Base-by-base conservation (phyloP, 164 flowering plant species). In the Dillenia suffruticosa region DNA sequence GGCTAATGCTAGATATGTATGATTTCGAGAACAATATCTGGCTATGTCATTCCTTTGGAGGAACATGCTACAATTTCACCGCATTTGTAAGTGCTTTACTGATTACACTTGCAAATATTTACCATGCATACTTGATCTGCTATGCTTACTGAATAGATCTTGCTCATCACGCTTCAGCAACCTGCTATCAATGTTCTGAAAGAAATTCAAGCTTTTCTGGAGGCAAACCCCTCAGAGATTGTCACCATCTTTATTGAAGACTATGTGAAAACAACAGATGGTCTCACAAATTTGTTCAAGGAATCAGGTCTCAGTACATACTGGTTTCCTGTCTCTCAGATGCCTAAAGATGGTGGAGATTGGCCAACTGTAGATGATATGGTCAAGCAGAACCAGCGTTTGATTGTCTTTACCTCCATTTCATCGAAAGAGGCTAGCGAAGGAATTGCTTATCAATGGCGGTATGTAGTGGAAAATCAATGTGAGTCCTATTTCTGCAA, bases 341-440 rank as follows among this genome's bases (percentile, higher is more conserved):
- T 94, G 96, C 99, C 96, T 0, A 79, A 81, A 70, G 79, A 79
- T 68, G 97, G 97, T 10, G 81, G 72, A 66, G 78, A 89, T 58
- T 94, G 97, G 96, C 96, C 99, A n/a, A 80, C 82, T 0, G 82
- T 91, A 40, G 85, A 79, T 63, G 90, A 86, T 59, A 94, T 89
- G 99, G 73, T 81, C 40, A 60, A 54, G 44, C 67, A 77, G 60
- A 94, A 91, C 61, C 97, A 89, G 64, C 85, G 99, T 5, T 61
- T 94, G 47, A 71, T 94, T 53, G 99, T 94, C 56, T 91, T 94
- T 71, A 87, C 96, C 57, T 91, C 96, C 45, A 88, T 83, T 54
- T 63, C 85, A 47, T 19, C 81, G 1, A 91, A 94, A 76, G 92
- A 94, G 58, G 81, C 90, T n/a, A 69, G 88, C 13, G 99, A 94